phyloP scores from a whole-genome alignment of 257 asterid species.

The Fraxinus pennsylvanica region DNA sequence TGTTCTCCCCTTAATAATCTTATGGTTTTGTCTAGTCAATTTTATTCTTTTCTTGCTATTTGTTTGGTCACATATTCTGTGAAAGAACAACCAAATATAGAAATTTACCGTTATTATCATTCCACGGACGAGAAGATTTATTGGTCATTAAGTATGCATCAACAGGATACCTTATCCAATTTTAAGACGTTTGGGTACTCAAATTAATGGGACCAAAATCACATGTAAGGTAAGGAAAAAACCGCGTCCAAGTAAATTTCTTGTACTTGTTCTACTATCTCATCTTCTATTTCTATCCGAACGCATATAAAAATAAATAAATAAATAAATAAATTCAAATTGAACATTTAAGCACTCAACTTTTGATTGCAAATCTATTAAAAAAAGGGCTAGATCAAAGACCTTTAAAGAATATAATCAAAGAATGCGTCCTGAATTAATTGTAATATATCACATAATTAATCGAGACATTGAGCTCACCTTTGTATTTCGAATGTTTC shows the following conservation, averaged over 20 bases:
- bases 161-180: no score
- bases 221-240: neutral
- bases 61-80: neutral
- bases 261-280: no score
- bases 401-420: neutral
- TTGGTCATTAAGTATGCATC: no score
- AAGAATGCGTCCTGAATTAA: neutral
- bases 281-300: no score
- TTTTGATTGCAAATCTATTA: neutral
- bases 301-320: neutral
- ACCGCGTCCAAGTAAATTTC: neutral
- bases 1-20: no score
- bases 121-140: neutral
- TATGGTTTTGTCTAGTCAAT: neutral
- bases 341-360: neutral
- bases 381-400: conserved; percentile 8
- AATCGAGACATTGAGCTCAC: no score
- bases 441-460: no score
- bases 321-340: neutral
- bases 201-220: neutral
- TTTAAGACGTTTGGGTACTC: neutral
- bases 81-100: neutral
- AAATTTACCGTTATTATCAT: neutral
- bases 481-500: no score
- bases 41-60: neutral